Evolutionary conservation across 768 basidiomycete genomes (phyloP).

Genomic region (Lactifluus subvellereus): DNA sequence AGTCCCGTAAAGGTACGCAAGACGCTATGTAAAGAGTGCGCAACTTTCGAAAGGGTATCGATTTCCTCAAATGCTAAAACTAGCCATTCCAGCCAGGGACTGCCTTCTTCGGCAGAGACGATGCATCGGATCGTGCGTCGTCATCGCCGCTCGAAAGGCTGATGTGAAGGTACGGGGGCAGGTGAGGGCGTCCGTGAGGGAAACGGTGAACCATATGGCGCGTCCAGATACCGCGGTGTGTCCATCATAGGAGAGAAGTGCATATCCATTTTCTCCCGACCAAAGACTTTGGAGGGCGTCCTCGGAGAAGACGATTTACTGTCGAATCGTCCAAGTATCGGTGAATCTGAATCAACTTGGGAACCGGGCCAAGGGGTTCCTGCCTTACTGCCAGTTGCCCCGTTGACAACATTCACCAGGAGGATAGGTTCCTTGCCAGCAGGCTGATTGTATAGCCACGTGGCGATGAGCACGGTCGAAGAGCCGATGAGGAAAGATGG

Average conservation of each 20-base stretch:
- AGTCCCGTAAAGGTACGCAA: conserved; percentile 12
- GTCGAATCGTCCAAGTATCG: conserved; percentile 55
- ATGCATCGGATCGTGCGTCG: neutral
- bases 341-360: conserved; percentile 44
- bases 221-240: conserved; percentile 43
- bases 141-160: conserved; percentile 15
- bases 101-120: neutral
- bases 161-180: conserved; percentile 24
- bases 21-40: neutral
- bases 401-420: conserved; percentile 30
- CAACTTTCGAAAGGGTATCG: conserved; percentile 23
- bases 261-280: conserved; percentile 27
- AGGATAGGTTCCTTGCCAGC: conserved; percentile 35
- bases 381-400: conserved; percentile 30
- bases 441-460: conserved; percentile 93
- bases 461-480: conserved; percentile 78
- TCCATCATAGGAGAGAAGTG: conserved; percentile 39
- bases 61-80: conserved; percentile 2
- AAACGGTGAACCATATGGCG: conserved; percentile 46
- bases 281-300: conserved; percentile 41
- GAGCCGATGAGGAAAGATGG: conserved; percentile 82
- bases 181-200: conserved; percentile 47
- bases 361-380: conserved; percentile 39
- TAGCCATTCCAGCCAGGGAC: neutral
- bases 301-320: conserved; percentile 46